Evolutionary conservation across 306 rosid genomes (phyloP), one percentile per base, ranked within the genome.

Genomic region (Arachis stenosperma): DNA sequence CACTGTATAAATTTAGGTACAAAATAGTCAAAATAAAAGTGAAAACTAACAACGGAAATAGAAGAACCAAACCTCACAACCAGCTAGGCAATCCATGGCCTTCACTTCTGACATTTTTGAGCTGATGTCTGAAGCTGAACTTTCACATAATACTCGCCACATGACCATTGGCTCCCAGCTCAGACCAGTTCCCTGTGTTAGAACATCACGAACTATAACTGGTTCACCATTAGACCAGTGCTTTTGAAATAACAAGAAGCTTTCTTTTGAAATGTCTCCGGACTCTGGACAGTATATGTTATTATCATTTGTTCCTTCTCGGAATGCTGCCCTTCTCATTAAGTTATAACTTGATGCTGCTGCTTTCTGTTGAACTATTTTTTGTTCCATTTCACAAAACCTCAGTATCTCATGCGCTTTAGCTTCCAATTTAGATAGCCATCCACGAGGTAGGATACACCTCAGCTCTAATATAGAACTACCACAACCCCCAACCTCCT

Each of bases 101-200:
- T 86, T 92, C 60, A 92, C 96, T 81, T 86, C 86, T 48, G 90
- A 70, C 84, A 83, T 80, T 66, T 86, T 84, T 67, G 85, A 74
- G 74, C 83, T 71, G 73, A 81, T 70, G 48, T 77, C 85, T 73
- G 84, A 75, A 77, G 71, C 84, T 40, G 15, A 57, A 66, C 73
- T 84, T 82, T 88, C 90, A 63, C 94, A 86, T 50, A 92, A 79
- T 5, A 88, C 98, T 71, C 98, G 91, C 96, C 90, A 85, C 82
- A 92, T 86, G 57, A 92, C 98, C 93, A 84, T 89, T 46, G 98
- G 98, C 79, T 92, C 89, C 98, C 98, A 92, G 84, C 98, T 92
- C 81, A 92, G 85, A 68, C 90, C 96, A 47, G 87, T 79, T n/a
- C 89, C 86, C 60, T 81, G 86, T 62, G 77, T 70, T 65, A 88